Evolutionary conservation across 805 yeast species (phyloP), one percentile per base, ranked within the genome.

Genomic region (Nakazawaea peltata): DNA sequence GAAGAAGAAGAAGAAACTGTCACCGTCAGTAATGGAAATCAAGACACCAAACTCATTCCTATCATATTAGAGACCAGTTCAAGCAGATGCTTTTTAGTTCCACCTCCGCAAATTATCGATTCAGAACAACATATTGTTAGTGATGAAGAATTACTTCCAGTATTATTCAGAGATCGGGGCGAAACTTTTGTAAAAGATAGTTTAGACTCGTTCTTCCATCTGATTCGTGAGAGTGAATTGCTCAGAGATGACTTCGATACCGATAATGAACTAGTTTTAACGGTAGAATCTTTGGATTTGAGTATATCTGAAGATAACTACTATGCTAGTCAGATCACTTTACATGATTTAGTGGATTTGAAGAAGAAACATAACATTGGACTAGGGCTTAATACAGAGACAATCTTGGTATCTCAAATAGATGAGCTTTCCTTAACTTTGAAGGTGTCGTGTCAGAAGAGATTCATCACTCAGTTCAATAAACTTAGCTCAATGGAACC

Each of bases 221-320:
- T 24, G 19, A 21, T 32, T 2, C 29, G 35, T 21, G 30, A 34
- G 27, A 33, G 35, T 12, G 36, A 34, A 5, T 13, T 41, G 19
- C 12, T 43, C 21, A 36, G 33, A 10, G 47, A 44, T 8, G 45
- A 45, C 29, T 32, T 45, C 14, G 33, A 32, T 5, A 17, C 28
- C 15, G 37, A 24, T 8, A 29, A 27, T 8, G 43, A 33, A 21
- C 26, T 33, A 15, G 39, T 39, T 5, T 34, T 43, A 17, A 25
- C 23, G 6, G 10, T 30, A 3, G 36, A 28, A 11, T 15, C 10
- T 14, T 30, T 37, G n/a, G 28, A 26, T 13, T 19, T 37, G 13
- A 14, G 26, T 7, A 33, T 37, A 8, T 26, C 36, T 7, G 41
- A 37, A 15, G 37, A 37, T 26, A 37, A 37, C 28, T 28, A 32